Base-by-base conservation (phyloP, 176 grass and related monocot species). In the Lolium multiflorum region DNA sequence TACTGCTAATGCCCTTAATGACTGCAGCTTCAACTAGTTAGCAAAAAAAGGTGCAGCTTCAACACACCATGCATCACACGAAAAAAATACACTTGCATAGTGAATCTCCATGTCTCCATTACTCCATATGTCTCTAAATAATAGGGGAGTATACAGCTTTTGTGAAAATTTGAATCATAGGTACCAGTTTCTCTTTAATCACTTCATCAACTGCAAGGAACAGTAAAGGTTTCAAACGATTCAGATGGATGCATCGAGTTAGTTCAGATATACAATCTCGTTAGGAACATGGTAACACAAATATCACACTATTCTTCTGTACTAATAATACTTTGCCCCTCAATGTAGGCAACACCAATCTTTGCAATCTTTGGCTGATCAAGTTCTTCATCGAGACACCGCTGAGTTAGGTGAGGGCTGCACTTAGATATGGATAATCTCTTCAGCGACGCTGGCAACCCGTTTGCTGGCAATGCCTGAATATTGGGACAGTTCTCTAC, bases 401-500 rank as follows among this genome's bases (percentile, higher is more conserved):
- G 41, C 9, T 89, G 26, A 2, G 11, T 28, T 46, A 89, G 78
- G 14, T 0, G 9, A 11, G 83, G 20, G 13, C 51, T 46, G 55
- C 83, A 89, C 2, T 52, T 76, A 2, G 50, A 85, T 35, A 89
- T 81, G 10, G 88, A 81, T 1, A 85, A 17, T n/a, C 78, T 81
- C 72, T 86, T 85, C 25, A 89, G 28, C 7, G 78, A 41, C 9
- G 39, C 17, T 6, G 83, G 83, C 24, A 91, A 62, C 22, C 76
- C 89, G 2, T 84, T 85, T n/a, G 17, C 68, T 0, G 69, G 85
- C 81, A 91, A 68, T 49, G 25, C 50, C 61, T 74, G 70, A 6
- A 91, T 81, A 20, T 28, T 49, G 1, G 69, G 85, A 22, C 89
- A 91, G 20, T 88, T 84, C n/a, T 91, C 59, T 16, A 91, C 68